Conservation (phyloP, 2,329 filamentous ascomycete species). For the Blastomyces gilchristii region DNA sequence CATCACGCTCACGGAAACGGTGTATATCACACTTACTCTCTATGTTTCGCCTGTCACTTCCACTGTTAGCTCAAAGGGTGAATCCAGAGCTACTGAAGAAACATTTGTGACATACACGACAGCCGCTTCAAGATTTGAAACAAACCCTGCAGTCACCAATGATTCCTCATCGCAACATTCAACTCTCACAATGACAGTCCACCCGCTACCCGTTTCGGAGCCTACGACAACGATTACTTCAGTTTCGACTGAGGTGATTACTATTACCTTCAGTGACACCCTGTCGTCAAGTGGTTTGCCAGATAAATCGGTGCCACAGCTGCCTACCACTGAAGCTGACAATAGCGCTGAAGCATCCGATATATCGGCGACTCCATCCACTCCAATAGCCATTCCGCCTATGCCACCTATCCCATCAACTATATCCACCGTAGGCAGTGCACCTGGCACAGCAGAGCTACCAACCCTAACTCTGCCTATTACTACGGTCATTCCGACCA, state of each 20-base stretch:
- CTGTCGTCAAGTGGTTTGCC: background rate
- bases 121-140: background rate
- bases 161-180: background rate
- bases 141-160: background rate
- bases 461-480: background rate
- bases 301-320: background rate
- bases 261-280: background rate
- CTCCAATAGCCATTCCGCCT: background rate
- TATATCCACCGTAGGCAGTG: background rate
- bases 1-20: background rate
- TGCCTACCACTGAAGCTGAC: background rate
- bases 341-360: background rate
- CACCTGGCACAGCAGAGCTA: background rate
- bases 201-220: conserved; percentile 1
- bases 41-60: background rate
- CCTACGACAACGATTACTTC: background rate
- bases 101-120: background rate
- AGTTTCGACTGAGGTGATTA: background rate
- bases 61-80: background rate
- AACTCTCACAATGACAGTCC: background rate
- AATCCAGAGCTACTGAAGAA: background rate
- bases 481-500: background rate
- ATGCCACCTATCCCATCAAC: background rate
- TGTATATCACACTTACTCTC: conserved; percentile 4
- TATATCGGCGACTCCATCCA: background rate